Evolutionary conservation across 805 yeast genomes (phyloP), one percentile per base, ranked within the genome.

Genomic region (Nakazawaea anatomiae): DNA sequence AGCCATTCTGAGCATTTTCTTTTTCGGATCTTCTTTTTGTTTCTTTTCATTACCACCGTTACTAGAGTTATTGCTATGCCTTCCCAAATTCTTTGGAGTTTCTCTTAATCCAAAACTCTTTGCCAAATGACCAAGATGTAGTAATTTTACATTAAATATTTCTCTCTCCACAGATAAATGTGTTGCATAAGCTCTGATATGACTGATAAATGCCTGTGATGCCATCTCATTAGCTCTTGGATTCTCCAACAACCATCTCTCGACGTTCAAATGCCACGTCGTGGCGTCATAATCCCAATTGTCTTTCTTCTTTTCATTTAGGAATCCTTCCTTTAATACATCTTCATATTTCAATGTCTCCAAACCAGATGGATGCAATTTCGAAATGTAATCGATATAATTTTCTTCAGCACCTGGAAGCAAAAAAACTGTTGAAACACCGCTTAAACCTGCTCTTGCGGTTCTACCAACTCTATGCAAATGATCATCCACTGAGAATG

Each of bases 391-490:
- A 27, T 82, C 87, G 54, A 86, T 72, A 61, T 90, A 92, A 11
- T 80, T 83, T 69, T 92, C 98, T 67, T 92, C 98, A 53, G 73
- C 77, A 1, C 96, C 96, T 1, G 99, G 99, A 34, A 92, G 71
- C 41, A 94, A 71, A 61, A 92, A 89, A 52, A 94, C 67, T 1
- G 82, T 65, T 1, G 97, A 87, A 39, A 75, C 75, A 65, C 99
- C 99, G 39, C 72, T 67, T 43, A 82, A 77, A 55, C 99, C 99
- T n/a, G 95, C 96, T 71, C 99, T 83, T 7, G 99, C 99, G 10
- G 98, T 90, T 72, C 99, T 83, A 49, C 99, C 99, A 51, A 91
- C 88, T 67, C 99, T 79, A 67, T 94, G 99, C 52, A 94, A 72
- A 74, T 94, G 99, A 64, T 94, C 99, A 55, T 90, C 97, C 5